Evolutionary conservation across 73 alveolate genomes (phyloP).

Genomic region (Paramecium sexaurelia): DNA sequence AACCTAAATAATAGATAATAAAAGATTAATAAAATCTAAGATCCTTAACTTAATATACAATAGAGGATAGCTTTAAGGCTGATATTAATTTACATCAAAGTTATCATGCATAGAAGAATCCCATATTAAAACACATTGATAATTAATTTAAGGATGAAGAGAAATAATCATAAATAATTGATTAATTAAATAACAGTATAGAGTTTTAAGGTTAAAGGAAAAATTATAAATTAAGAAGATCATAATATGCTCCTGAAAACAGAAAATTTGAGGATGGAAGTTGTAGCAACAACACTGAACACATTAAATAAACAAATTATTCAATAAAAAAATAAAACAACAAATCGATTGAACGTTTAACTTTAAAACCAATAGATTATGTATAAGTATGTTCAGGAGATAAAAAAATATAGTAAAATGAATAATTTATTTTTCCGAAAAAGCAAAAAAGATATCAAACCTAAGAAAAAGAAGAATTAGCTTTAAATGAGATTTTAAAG

Average conservation of each 20-base stretch:
- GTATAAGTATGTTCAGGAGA: not conserved
- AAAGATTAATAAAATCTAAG: not conserved
- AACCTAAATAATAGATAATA: not conserved
- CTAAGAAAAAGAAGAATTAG: not conserved
- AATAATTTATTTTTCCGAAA: not conserved
- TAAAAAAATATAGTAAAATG: not conserved
- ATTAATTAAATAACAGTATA: not conserved
- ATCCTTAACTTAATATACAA: not conserved
- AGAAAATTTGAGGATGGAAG: constrained; percentile 8
- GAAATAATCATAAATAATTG: not conserved
- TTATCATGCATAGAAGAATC: not conserved
- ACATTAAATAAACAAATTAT: not conserved
- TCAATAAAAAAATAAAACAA: not conserved
- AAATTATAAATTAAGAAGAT: constrained; percentile 7
- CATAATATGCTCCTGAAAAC: constrained; percentile 12
- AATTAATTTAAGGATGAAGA: not conserved
- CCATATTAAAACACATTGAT: not conserved
- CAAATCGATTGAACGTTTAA: not conserved
- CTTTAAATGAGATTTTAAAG: not conserved
- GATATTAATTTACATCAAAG: not conserved
- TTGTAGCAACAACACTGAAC: not conserved
- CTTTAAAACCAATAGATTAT: constrained; percentile 2
- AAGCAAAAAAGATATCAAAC: not conserved
- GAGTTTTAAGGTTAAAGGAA: not conserved
- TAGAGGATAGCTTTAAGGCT: not conserved